A percentile compares a stretch with the other conserved stretches of the same genome.
Conservation (phyloP, 78 protist species). For the Speleostelium caveatum region DNA sequence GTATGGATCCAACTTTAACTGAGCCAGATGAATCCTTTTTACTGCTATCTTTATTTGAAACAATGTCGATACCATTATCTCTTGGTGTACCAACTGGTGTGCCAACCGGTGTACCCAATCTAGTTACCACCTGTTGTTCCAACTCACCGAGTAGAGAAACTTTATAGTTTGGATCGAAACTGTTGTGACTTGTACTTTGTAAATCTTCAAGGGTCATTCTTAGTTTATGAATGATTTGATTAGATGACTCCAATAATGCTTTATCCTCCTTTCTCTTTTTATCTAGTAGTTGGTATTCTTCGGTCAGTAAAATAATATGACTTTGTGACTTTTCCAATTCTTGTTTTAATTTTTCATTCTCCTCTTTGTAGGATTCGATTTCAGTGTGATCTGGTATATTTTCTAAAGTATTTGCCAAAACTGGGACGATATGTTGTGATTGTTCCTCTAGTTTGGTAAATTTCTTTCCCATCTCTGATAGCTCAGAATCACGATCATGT, state of each 20-base stretch:
- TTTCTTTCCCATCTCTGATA: not conserved
- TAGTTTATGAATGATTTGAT: conserved; percentile 45
- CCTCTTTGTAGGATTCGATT: not conserved
- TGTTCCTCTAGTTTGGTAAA: not conserved
- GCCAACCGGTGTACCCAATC: conserved; percentile 23
- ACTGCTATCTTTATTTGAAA: not conserved
- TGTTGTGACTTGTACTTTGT: conserved; percentile 1
- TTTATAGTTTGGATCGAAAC: conserved; percentile 48
- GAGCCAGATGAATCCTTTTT: not conserved
- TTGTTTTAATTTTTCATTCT: not conserved
- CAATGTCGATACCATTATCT: not conserved
- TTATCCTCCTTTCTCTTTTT: conserved; percentile 34
- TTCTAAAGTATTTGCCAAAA: not conserved
- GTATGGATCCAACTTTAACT: not conserved
- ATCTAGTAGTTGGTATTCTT: conserved; percentile 8
- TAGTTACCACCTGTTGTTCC: conserved; percentile 58
- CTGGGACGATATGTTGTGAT: not conserved
- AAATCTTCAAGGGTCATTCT: conserved; percentile 10
- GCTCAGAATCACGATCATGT: not conserved
- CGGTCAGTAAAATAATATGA: not conserved
- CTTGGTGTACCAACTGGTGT: conserved; percentile 3
- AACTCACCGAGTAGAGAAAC: conserved; percentile 46
- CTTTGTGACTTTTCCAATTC: not conserved
- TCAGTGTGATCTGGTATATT: not conserved
- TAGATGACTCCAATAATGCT: conserved; percentile 14